Percentiles rank a stretch among this genome's conserved stretches.
These are phyloP conservation scores for Platanthera zijinensis DNA, from an alignment of 106 monocot species.

Conservation along the genomic window DNA sequence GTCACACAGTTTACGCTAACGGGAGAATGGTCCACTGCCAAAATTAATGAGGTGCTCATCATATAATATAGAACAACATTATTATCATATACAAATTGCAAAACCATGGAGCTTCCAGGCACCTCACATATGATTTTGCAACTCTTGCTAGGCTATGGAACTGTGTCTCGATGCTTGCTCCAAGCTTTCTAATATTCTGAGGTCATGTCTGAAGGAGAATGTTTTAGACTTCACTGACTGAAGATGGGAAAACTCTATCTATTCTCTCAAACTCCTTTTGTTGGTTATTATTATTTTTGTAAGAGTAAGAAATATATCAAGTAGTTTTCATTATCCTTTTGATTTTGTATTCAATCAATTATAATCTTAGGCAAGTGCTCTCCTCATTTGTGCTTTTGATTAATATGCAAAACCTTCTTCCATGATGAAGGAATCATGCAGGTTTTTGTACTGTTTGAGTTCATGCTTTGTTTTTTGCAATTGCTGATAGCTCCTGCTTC, in stretches of 20 bases:
- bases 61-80: not conserved
- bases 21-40: conserved; percentile 84
- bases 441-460: too few species aligned
- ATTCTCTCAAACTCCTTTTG: too few species aligned
- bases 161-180: conserved; percentile 84
- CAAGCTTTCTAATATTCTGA: conserved; percentile 75
- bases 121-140: not conserved
- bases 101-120: not conserved
- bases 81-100: not conserved
- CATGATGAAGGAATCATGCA: too few species aligned
- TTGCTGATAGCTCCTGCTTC: too few species aligned
- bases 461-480: too few species aligned
- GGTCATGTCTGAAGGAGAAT: conserved; percentile 66
- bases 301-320: too few species aligned
- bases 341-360: too few species aligned
- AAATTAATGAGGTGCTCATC: conserved; percentile 59
- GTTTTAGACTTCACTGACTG: not conserved
- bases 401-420: too few species aligned
- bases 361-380: too few species aligned
- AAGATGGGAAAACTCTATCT: not conserved
- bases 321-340: too few species aligned
- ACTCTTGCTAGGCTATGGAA: conserved; percentile 65
- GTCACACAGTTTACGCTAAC: conserved; percentile 80
- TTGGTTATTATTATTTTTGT: too few species aligned
- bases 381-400: too few species aligned